Conservation (phyloP, 2,329 filamentous ascomycete species). For the Ceratocystis eucalypticola region DNA sequence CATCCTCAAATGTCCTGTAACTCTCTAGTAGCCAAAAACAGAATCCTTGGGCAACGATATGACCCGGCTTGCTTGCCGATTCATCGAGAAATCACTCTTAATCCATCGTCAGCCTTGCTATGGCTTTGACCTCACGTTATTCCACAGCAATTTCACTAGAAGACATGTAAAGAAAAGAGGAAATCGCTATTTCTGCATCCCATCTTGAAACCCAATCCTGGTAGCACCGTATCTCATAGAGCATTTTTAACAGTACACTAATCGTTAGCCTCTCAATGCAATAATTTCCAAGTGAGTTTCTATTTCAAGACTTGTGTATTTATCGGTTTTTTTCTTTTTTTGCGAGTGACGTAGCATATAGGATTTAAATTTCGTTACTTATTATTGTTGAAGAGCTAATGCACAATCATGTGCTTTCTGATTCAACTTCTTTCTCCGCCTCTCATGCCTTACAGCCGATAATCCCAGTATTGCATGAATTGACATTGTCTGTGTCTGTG, state of each 20-base stretch:
- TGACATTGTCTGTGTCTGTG: neutral
- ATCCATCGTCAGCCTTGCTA: slow-evolving; percentile 3
- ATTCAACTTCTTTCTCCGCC: neutral
- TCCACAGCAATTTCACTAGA: neutral
- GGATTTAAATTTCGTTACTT: neutral
- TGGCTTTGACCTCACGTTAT: neutral
- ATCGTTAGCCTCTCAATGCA: neutral
- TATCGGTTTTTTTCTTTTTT: neutral
- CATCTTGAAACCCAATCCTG: neutral
- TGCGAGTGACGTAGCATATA: neutral
- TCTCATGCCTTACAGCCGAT: neutral
- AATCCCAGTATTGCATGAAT: neutral
- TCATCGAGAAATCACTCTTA: neutral
- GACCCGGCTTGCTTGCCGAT: neutral
- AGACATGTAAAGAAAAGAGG: neutral
- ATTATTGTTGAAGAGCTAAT: neutral
- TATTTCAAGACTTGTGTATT: neutral
- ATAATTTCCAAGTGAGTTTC: neutral
- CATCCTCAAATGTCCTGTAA: neutral
- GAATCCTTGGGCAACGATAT: neutral
- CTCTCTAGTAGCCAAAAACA: neutral
- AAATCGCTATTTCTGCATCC: neutral
- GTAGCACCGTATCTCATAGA: neutral
- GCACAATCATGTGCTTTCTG: neutral
- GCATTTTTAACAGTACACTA: neutral